These are phyloP conservation scores for Dalechampia spathulata DNA, from an alignment of 441 rosid genomes.

Conservation along the genomic window DNA sequence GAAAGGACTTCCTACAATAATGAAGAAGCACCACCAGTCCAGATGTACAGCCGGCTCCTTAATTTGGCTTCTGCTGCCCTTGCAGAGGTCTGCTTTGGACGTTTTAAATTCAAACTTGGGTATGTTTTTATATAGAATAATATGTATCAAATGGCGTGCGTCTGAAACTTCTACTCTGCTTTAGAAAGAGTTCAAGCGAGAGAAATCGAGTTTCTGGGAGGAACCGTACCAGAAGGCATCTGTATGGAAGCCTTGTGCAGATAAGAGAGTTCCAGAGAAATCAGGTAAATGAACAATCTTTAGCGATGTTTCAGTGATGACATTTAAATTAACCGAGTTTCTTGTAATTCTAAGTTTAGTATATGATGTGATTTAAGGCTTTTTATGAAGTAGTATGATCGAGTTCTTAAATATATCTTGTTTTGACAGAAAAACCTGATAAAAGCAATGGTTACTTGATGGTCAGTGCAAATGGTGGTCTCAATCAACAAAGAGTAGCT, in stretches of 20 bases:
- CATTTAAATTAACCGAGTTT: not conserved
- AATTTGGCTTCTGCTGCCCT: constrained; percentile 62
- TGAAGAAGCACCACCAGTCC: constrained; percentile 39
- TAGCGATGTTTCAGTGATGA: not conserved
- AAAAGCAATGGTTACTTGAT: constrained; percentile 58
- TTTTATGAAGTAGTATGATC: not conserved
- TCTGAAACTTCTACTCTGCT: constrained; percentile 19
- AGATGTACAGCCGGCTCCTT: constrained; percentile 66
- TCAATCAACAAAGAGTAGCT: constrained; percentile 93
- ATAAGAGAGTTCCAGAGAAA: constrained; percentile 22
- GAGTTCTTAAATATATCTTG: constrained; percentile 16
- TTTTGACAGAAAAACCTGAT: constrained; percentile 37
- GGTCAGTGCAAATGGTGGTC: constrained; percentile 92
- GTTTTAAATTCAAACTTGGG: constrained; percentile 1
- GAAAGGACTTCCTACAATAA: constrained; percentile 11
- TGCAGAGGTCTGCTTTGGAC: constrained; percentile 43
- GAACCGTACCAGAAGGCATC: constrained; percentile 47
- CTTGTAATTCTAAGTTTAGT: not conserved
- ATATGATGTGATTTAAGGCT: not conserved
- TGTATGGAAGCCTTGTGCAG: constrained; percentile 82
- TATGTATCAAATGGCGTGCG: not conserved
- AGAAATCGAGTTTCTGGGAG: constrained; percentile 40
- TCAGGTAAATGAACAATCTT: constrained; percentile 24
- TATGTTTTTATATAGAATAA: not conserved
- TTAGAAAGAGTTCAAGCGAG: constrained; percentile 52